These are phyloP conservation scores for Phytopythium litorale DNA, from an alignment of 352 stramenopile genomes.

Conservation along the genomic window DNA sequence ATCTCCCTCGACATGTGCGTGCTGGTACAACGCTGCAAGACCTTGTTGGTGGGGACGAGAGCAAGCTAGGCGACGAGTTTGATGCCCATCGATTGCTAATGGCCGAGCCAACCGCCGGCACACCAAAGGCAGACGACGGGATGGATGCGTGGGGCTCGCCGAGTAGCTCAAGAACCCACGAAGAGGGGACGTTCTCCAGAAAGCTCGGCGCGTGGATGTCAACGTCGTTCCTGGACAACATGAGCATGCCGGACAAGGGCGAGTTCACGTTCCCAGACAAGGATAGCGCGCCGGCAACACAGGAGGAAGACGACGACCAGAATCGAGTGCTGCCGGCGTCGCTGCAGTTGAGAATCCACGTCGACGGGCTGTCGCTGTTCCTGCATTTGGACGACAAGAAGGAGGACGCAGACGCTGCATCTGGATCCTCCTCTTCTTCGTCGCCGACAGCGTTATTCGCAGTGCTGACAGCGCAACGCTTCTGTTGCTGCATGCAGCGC, in stretches of 20 bases:
- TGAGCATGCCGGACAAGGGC: constrained; percentile 16
- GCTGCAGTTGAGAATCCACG: constrained; percentile 73
- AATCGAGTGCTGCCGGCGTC: constrained; percentile 36
- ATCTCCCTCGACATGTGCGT: not conserved
- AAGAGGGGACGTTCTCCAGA: constrained; percentile 32
- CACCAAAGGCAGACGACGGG: not conserved
- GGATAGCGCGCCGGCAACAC: constrained; percentile 10
- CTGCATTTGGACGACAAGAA: constrained; percentile 48
- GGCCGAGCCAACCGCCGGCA: not conserved
- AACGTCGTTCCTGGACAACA: constrained; percentile 54
- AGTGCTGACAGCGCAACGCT: constrained; percentile 62
- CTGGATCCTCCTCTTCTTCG: constrained; percentile 36
- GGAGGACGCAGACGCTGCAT: constrained; percentile 14
- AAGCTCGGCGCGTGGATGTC: constrained; percentile 57
- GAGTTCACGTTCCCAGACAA: constrained; percentile 5
- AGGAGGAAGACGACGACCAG: constrained; percentile 17
- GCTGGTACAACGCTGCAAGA: constrained; percentile 6
- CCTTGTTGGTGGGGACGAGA: not conserved
- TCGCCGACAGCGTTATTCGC: constrained; percentile 10
- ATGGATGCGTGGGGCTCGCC: constrained; percentile 9
- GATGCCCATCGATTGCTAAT: not conserved
- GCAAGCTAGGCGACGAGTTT: constrained; percentile 1
- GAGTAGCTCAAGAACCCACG: constrained; percentile 12
- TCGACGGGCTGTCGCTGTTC: constrained; percentile 62
- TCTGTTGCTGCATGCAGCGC: constrained; percentile 65